Evolutionary conservation across 1,284 basidiomycete species (phyloP), one percentile per base, ranked within the genome.

Genomic region (Naganishia albida): DNA sequence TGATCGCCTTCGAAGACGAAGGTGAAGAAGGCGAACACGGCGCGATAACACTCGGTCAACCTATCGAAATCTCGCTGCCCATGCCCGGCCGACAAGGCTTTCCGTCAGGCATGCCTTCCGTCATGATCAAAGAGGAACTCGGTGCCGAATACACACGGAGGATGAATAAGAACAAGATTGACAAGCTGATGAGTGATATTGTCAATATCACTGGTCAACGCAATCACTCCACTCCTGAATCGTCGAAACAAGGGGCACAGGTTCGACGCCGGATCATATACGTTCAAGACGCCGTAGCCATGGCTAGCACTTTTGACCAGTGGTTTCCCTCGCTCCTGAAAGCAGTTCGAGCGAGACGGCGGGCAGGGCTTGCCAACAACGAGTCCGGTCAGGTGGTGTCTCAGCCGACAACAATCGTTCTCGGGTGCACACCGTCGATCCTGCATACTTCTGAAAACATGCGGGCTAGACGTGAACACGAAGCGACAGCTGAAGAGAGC

Each of bases 251-350:
- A 26, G 40, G 50, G 13, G 60, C 48, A 2, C 46, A 66, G 13
- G 48, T 49, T 16, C 46, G 39, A 20, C 87, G 88, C 12, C 86
- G 91, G n/a, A 83, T 94, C 10, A 83, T 94, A 56, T 90, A 92
- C 70, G 82, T 94, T 60, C 87, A 90, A 64, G 89, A 92, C 73
- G 89, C 88, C 68, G 82, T 86, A 6, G 88, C 86, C 0, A 84
- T 94, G 63, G 85, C 88, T 0, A 78, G 86, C 3, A 86, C 88
- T 6, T 86, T 89, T 8, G 82, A 86, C 1, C 79, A 82, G 1
- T 93, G 92, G 91, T 93, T 89, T 74, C 86, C 89, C 3, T 83
- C 87, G 38, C 82, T 94, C 16, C 81, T 91, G 12, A 82, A 85
- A 46, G 87, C 90, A 8, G 88, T 93, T 8, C 85, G 87, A 38